Conservation (phyloP, 2,329 filamentous ascomycete genomes). For the Amylocarpus encephaloides region DNA sequence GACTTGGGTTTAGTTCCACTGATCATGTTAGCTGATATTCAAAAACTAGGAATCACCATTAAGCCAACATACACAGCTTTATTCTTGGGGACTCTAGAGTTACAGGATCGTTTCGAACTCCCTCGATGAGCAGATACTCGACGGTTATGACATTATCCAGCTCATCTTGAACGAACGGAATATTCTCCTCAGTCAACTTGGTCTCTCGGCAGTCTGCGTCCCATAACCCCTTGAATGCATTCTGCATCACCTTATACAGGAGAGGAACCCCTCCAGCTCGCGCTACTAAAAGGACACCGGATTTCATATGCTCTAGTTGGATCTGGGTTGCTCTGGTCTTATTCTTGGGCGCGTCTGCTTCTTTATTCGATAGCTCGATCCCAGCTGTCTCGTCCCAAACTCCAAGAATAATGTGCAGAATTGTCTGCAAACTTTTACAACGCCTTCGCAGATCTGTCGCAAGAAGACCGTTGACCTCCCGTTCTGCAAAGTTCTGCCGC, state of each 20-base stretch:
- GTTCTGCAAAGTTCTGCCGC: conserved; percentile 50
- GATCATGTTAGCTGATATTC: conserved; percentile 19
- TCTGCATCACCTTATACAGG: conserved; percentile 29
- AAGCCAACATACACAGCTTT: conserved; percentile 43
- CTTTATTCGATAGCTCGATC: conserved; percentile 33
- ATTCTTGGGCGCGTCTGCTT: conserved; percentile 38
- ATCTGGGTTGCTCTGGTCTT: conserved; percentile 44
- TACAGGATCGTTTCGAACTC: conserved; percentile 45
- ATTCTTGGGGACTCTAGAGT: conserved; percentile 35
- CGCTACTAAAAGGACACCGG: conserved; percentile 45
- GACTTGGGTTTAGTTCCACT: conserved; percentile 55
- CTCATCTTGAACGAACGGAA: conserved; percentile 45
- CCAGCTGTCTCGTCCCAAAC: conserved; percentile 65
- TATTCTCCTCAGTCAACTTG: conserved; percentile 28
- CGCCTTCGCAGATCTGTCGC: conserved; percentile 43
- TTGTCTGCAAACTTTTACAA: conserved; percentile 47
- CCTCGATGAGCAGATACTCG: conserved; percentile 54
- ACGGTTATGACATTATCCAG: conserved; percentile 58
- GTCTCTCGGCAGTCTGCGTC: conserved; percentile 32
- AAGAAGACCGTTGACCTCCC: conserved; percentile 41
- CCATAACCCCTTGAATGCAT: conserved; percentile 26
- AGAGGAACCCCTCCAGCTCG: conserved; percentile 36
- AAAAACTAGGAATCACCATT: background rate
- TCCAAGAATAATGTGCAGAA: conserved; percentile 60
- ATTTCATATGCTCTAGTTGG: conserved; percentile 55